Conservation (phyloP, 108 stramenopile species). For the Chaetoceros muelleri region DNA sequence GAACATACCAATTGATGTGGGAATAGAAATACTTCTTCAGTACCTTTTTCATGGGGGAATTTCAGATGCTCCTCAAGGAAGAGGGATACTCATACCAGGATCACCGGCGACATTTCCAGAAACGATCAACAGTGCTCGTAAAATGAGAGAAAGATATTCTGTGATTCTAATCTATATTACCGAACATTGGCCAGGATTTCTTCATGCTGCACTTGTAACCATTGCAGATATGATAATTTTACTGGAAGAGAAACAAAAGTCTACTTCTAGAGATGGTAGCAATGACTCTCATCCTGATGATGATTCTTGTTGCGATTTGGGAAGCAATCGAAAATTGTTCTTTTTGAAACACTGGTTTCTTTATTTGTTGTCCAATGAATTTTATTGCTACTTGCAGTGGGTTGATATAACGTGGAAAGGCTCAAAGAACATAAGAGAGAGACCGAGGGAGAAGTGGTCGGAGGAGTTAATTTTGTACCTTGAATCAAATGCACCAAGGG, state of each 20-base stretch:
- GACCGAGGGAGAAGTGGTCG: slow-evolving; percentile 19
- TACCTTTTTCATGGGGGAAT: slow-evolving; percentile 53
- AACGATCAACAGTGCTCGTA: slow-evolving; percentile 22
- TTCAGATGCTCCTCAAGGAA: slow-evolving; percentile 10
- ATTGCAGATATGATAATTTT: neutral
- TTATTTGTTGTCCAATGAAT: slow-evolving; percentile 23
- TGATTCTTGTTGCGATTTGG: neutral
- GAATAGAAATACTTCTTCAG: slow-evolving; percentile 22
- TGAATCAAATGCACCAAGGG: slow-evolving; percentile 14
- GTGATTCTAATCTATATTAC: slow-evolving; percentile 23
- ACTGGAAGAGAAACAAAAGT: neutral
- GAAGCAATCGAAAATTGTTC: slow-evolving; percentile 23
- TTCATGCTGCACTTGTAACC: neutral
- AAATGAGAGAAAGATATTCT: slow-evolving; percentile 39
- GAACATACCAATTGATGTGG: slow-evolving; percentile 35
- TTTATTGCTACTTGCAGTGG: slow-evolving; percentile 10
- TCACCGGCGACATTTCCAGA: slow-evolving; percentile 21
- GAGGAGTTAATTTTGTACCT: slow-evolving; percentile 8
- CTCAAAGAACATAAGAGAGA: slow-evolving; percentile 6
- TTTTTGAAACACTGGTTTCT: slow-evolving; percentile 33
- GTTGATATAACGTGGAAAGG: slow-evolving; percentile 1
- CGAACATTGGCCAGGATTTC: slow-evolving; percentile 14
- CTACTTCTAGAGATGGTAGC: too few relatives aligned
- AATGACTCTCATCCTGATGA: neutral
- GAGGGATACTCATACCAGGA: slow-evolving; percentile 17